Evolutionary conservation across 345 rosid species (phyloP).

Genomic region (Eucalyptus viminalis): DNA sequence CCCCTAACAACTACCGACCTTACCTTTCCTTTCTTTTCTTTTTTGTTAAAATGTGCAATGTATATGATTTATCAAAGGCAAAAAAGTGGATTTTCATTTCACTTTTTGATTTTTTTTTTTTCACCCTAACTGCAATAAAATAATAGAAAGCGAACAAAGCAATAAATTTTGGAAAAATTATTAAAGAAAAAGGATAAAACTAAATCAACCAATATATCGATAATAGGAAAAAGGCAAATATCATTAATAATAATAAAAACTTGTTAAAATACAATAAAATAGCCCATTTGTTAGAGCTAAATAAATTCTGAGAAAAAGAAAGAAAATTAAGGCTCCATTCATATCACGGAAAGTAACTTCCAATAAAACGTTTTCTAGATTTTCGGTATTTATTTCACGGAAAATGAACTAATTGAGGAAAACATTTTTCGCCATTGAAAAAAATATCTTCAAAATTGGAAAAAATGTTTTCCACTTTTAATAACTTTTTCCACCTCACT

Average conservation of each 20-base stretch:
- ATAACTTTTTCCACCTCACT: no score
- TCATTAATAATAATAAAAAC: background rate
- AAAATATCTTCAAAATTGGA: no score
- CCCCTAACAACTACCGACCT: background rate
- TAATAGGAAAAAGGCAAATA: background rate
- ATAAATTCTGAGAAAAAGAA: background rate
- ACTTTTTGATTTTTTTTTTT: background rate
- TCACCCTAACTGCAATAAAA: background rate
- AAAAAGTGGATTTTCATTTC: background rate
- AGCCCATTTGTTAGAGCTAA: background rate
- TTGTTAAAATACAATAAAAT: background rate
- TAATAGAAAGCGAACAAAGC: background rate
- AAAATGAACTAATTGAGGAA: no score
- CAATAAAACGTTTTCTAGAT: no score
- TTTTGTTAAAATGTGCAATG: background rate
- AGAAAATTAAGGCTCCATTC: background rate
- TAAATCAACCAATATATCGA: background rate
- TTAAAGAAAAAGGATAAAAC: background rate
- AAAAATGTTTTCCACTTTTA: no score
- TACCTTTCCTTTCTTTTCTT: background rate
- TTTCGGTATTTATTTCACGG: fast-evolving
- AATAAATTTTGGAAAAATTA: background rate
- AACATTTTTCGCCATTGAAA: no score
- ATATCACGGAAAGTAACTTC: no score
- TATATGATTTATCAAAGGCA: background rate